Evolutionary conservation across 176 grass and related monocot genomes (phyloP), one percentile per base, ranked within the genome.

Genomic region (Bolboschoenus planiculmis): DNA sequence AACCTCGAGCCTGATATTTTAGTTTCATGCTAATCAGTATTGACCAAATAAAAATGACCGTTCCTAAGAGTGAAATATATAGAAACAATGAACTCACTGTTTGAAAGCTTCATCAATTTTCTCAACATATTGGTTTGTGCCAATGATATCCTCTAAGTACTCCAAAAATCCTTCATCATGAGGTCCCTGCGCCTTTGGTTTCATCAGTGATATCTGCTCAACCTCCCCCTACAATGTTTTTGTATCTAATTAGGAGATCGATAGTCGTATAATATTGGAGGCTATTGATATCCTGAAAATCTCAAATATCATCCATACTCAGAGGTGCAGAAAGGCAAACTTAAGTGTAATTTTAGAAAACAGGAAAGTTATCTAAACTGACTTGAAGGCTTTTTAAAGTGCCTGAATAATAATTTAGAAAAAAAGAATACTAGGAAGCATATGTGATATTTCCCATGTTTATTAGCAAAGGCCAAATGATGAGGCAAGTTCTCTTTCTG

Each of bases 111-210:
- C 92, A 88, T 95, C 95, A 31, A 98, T 95, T 84, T 95, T 98
- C 68, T 98, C 95, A 33, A 98, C 92, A 63, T 93, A 98, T 68
- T 98, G 88, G 51, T 93, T 93, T 8, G 95, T 98, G 57, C 92
- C 95, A 74, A 98, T 95, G 46, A 98, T 98, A 87, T 98, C 92
- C 79, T 98, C 95, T 20, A 98, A 93, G 88, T 98, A 98, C 73
- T 98, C 95, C 70, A 98, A 89, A 78, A 98, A 98, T 27, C 96
- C 96, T 76, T 98, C 96, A 39, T 98, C 96, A 88, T 98, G 96
- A 27, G 89, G 89, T 27, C 96, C 89, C 84, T 98, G 96, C 62
- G 90, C 9, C 76, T 98, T 98, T 56, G 96, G 92, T 91, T 98
- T 98, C 96, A 98, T 98, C 47, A 98, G 79, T 46, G 96, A 98